Conservation (phyloP, 1,284 basidiomycete genomes). For the Mycosarcoma mackinlayi region DNA sequence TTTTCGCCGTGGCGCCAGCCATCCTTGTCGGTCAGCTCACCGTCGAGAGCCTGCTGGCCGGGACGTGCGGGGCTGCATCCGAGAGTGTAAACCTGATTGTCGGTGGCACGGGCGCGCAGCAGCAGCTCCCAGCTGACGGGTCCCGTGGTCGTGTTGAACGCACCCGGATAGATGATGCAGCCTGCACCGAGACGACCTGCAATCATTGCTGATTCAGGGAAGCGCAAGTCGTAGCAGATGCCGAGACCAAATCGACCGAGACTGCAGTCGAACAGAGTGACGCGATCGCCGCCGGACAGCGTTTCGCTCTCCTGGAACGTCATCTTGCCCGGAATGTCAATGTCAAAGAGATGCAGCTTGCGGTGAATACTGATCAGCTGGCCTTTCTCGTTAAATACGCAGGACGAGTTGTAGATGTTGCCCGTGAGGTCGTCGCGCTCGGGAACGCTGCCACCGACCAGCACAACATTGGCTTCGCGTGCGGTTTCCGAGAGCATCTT, state of each 20-base stretch:
- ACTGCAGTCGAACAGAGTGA: slow-evolving; percentile 91
- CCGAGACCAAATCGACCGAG: slow-evolving; percentile 90
- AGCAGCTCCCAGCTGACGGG: slow-evolving; percentile 96
- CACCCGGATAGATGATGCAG: slow-evolving; percentile 79
- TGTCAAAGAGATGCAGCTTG: slow-evolving; percentile 97
- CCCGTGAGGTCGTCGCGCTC: slow-evolving; percentile 60
- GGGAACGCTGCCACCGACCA: slow-evolving; percentile 80
- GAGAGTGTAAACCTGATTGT: slow-evolving; percentile 93
- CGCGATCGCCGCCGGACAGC: slow-evolving; percentile 80
- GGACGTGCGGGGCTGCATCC: slow-evolving; percentile 97
- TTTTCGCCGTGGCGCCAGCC: slow-evolving; percentile 49
- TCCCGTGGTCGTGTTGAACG: slow-evolving; percentile 79
- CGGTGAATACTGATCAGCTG: slow-evolving; percentile 87
- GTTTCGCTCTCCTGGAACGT: slow-evolving; percentile 98
- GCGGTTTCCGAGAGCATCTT: slow-evolving; percentile 86
- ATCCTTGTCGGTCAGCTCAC: slow-evolving; percentile 19
- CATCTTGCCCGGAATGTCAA: slow-evolving; percentile 96
- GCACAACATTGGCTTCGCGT: slow-evolving; percentile 82
- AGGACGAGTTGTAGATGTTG: slow-evolving; percentile 65
- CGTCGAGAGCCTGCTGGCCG: slow-evolving; percentile 71
- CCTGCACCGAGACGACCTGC: slow-evolving; percentile 88
- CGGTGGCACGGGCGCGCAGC: slow-evolving; percentile 86
- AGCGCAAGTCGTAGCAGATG: slow-evolving; percentile 82
- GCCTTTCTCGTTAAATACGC: slow-evolving; percentile 85
- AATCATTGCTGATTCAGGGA: slow-evolving; percentile 93